Percentiles rank a stretch among this genome's conserved stretches.
Evolutionary conservation across 1,139 yeast species (phyloP).

Genomic region (Suhomyces anneliseae): DNA sequence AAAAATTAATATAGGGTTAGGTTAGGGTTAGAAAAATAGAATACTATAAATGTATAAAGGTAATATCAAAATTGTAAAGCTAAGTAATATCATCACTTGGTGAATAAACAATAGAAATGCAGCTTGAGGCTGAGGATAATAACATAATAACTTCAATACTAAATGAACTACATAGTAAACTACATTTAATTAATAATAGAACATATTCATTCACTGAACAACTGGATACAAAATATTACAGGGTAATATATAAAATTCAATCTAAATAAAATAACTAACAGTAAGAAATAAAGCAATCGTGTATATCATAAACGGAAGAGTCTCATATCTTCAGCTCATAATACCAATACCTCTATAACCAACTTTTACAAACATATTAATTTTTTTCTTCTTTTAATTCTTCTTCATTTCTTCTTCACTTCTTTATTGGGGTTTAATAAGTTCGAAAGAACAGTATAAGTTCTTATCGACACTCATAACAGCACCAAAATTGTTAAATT

Average conservation of each 20-base stretch:
- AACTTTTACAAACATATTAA: not conserved
- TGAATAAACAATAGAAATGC: too few relatives aligned
- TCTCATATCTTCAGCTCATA: not conserved
- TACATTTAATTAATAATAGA: not conserved
- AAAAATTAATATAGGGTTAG: not conserved
- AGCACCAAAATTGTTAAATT: conserved; percentile 88
- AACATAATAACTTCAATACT: too few relatives aligned
- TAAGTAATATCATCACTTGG: too few relatives aligned
- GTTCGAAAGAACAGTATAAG: conserved; percentile 78
- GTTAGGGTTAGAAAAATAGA: not conserved
- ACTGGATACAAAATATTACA: not conserved
- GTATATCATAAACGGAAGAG: conserved; percentile 6
- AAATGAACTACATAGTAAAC: too few relatives aligned
- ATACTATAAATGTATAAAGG: too few relatives aligned
- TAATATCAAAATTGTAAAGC: too few relatives aligned
- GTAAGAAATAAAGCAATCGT: conserved; percentile 10
- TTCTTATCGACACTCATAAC: conserved; percentile 80
- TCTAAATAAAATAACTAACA: conserved; percentile 1
- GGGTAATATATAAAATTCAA: not conserved
- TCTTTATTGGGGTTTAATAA: conserved; percentile 60
- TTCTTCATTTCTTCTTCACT: too few relatives aligned
- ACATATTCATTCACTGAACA: not conserved
- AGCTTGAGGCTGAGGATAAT: too few relatives aligned
- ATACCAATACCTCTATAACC: conserved; percentile 3
- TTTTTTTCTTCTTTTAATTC: too few relatives aligned